A percentile compares a stretch with the other conserved stretches of the same genome.
Conservation (phyloP, 805 yeast species). For the Saturnispora bothae region DNA sequence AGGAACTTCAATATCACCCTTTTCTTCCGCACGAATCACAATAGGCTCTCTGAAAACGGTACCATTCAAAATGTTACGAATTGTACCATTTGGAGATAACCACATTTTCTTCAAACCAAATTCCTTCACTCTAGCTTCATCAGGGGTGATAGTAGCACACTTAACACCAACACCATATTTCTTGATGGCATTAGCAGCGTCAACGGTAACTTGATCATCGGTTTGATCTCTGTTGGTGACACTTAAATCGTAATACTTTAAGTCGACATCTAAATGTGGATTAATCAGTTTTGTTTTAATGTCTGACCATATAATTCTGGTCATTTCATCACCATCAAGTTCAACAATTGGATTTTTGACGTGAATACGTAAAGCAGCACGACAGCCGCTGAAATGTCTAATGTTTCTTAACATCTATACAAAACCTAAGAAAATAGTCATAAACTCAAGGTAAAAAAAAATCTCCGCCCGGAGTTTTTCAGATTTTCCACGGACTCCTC, state of each 20-base stretch:
- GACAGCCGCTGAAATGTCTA: slow-evolving; percentile 22
- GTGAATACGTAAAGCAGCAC: slow-evolving; percentile 41
- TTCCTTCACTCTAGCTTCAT: slow-evolving; percentile 69
- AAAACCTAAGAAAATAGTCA: not conserved
- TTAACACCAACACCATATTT: slow-evolving; percentile 72
- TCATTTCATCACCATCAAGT: slow-evolving; percentile 80
- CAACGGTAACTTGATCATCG: slow-evolving; percentile 62
- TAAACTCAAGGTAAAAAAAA: too few species aligned
- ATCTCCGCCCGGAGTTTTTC: slow-evolving; percentile 2
- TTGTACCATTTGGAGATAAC: slow-evolving; percentile 79
- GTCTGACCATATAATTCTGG: slow-evolving; percentile 71
- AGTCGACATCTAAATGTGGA: slow-evolving; percentile 63
- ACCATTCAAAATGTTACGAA: slow-evolving; percentile 71
- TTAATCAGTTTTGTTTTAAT: slow-evolving; percentile 57
- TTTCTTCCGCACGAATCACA: slow-evolving; percentile 42
- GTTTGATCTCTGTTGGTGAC: slow-evolving; percentile 60
- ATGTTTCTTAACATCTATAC: slow-evolving; percentile 2
- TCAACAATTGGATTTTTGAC: slow-evolving; percentile 70
- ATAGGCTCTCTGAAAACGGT: slow-evolving; percentile 81
- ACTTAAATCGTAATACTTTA: slow-evolving; percentile 68
- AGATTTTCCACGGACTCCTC: not conserved
- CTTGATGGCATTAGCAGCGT: slow-evolving; percentile 67
- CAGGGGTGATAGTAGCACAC: slow-evolving; percentile 82
- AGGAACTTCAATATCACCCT: slow-evolving; percentile 44
- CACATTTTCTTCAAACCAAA: slow-evolving; percentile 70